A percentile compares a stretch with the other conserved stretches of the same genome.
Evolutionary conservation across 257 asterid genomes (phyloP).

Genomic region (Rauvolfia tetraphylla): DNA sequence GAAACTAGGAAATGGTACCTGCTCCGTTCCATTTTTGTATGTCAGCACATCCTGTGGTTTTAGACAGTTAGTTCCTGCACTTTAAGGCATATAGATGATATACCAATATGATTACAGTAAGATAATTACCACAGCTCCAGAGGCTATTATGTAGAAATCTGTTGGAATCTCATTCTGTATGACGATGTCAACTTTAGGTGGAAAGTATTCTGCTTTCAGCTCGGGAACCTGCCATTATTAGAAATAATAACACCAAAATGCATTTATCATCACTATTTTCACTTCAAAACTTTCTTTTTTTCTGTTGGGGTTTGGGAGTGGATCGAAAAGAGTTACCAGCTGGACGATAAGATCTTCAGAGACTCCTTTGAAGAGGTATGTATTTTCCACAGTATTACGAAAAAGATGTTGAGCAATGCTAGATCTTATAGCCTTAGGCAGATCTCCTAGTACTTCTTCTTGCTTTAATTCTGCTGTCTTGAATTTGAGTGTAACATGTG

Average conservation of each 20-base stretch:
- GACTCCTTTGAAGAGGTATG: slow-evolving; percentile 79
- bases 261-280: not conserved
- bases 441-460: slow-evolving; percentile 69
- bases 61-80: slow-evolving; percentile 27
- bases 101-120: slow-evolving; percentile 8
- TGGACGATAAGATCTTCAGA: slow-evolving; percentile 75
- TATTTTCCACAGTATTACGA: slow-evolving; percentile 48
- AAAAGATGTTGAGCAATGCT: slow-evolving; percentile 86
- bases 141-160: slow-evolving; percentile 81
- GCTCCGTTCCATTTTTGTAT: slow-evolving; percentile 58
- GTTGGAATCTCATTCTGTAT: slow-evolving; percentile 88
- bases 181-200: slow-evolving; percentile 85
- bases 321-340: slow-evolving; percentile 47
- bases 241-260: slow-evolving; percentile 1
- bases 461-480: slow-evolving; percentile 90
- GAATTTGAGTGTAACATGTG: slow-evolving; percentile 78
- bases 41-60: slow-evolving; percentile 73
- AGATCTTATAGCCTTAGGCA: slow-evolving; percentile 94
- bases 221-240: slow-evolving; percentile 63
- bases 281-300: not conserved
- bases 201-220: slow-evolving; percentile 89
- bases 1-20: slow-evolving; percentile 37
- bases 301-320: slow-evolving; percentile 7
- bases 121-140: slow-evolving; percentile 81
- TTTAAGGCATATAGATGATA: not conserved